Conservation (phyloP, 164 flowering plant genomes). For the Macadamia tetraphylla region DNA sequence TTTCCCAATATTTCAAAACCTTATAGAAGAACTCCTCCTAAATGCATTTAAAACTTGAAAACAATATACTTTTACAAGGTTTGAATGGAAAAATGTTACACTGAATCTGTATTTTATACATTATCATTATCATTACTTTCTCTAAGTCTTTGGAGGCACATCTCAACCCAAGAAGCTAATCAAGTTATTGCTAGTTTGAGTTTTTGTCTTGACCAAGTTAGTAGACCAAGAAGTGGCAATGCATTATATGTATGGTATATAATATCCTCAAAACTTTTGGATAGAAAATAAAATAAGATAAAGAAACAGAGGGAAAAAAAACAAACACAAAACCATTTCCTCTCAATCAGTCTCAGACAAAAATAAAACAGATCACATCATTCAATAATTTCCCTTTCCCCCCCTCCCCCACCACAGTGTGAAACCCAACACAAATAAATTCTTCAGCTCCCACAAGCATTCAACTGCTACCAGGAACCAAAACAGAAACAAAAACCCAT, state of each 20-base stretch:
- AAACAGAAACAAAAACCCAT: conserved; percentile 7
- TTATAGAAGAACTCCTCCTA: no score
- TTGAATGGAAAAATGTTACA: background rate
- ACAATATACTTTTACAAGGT: conserved; percentile 1
- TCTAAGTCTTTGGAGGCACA: conserved; percentile 4
- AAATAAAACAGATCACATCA: conserved; percentile 10
- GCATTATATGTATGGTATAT: no score
- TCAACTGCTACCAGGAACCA: conserved; percentile 8
- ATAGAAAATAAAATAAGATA: background rate
- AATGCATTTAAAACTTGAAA: no score
- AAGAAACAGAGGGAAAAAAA: background rate
- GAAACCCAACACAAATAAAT: conserved; percentile 22
- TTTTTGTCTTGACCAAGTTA: conserved; percentile 17
- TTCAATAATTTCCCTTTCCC: conserved; percentile 10
- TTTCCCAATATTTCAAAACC: background rate
- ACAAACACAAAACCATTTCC: background rate
- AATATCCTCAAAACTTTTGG: background rate
- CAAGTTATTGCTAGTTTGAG: background rate
- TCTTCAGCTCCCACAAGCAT: conserved; percentile 6
- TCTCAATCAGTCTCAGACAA: conserved; percentile 2
- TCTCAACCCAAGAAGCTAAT: conserved; percentile 4
- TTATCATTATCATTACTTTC: background rate
- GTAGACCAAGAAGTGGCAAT: conserved; percentile 9
- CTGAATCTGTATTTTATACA: background rate
- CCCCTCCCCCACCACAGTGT: background rate